A percentile compares a stretch with the other conserved stretches of the same genome.
These are phyloP conservation scores for Ustilago tritici DNA, from an alignment of 1,284 basidiomycete species.

Conservation along the genomic window DNA sequence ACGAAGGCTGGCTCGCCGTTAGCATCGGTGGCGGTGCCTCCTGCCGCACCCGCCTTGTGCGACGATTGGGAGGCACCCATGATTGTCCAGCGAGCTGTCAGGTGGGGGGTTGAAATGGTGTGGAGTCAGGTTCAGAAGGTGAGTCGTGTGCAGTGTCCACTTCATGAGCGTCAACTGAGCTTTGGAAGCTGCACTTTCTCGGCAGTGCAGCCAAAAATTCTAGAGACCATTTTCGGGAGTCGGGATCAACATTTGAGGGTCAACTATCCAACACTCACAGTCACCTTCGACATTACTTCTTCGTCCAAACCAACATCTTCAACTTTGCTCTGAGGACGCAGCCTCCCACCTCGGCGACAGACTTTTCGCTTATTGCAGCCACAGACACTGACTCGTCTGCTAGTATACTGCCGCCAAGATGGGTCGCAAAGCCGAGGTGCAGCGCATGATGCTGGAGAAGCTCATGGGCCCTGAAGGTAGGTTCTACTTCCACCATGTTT, in stretches of 20 bases:
- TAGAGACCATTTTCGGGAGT: slow-evolving; percentile 19
- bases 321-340: background rate
- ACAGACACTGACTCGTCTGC: slow-evolving; percentile 13
- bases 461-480: slow-evolving; percentile 69
- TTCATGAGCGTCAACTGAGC: background rate
- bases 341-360: background rate
- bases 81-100: background rate
- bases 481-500: background rate
- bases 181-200: background rate
- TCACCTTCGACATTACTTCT: slow-evolving; percentile 1
- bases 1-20: slow-evolving; percentile 53
- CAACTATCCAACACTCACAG: background rate
- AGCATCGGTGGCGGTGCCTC: slow-evolving; percentile 31
- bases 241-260: slow-evolving; percentile 3
- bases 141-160: slow-evolving; percentile 20
- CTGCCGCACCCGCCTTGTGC: slow-evolving; percentile 36
- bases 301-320: background rate
- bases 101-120: background rate
- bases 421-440: slow-evolving; percentile 77
- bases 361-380: slow-evolving; percentile 1
- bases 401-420: slow-evolving; percentile 31
- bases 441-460: slow-evolving; percentile 87
- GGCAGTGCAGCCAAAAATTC: slow-evolving; percentile 26
- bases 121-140: background rate
- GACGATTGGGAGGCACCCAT: slow-evolving; percentile 56